Evolutionary conservation across 73 alveolate genomes (phyloP).

Genomic region (Tetrahymena elliotti): DNA sequence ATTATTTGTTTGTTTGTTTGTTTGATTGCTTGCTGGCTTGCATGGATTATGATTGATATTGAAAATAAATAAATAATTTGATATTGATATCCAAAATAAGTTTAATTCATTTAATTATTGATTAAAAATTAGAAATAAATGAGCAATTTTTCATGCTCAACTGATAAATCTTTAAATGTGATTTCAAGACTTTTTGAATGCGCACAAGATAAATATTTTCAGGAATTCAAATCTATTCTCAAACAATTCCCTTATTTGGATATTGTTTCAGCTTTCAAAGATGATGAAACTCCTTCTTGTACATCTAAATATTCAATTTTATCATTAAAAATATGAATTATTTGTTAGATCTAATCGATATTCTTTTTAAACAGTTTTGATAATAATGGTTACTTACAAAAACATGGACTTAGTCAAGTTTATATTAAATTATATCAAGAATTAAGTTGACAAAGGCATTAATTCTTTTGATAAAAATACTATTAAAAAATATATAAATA

Average conservation of each 20-base stretch:
- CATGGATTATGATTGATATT: not conserved
- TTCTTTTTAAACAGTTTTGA: not conserved
- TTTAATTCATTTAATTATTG: not conserved
- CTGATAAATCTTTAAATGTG: not conserved
- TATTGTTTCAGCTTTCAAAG: not conserved
- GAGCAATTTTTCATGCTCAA: not conserved
- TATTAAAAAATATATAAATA: not conserved
- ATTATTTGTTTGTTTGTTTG: too few relatives aligned
- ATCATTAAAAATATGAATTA: too few relatives aligned
- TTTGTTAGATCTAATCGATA: too few relatives aligned
- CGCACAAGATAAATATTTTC: not conserved
- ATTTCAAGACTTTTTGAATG: not conserved
- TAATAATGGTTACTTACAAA: not conserved
- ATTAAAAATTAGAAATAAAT: not conserved
- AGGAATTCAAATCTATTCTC: not conserved
- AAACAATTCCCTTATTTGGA: not conserved
- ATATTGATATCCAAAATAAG: not conserved
- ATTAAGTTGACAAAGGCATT: not conserved
- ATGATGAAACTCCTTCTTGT: not conserved
- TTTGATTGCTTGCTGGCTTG: too few relatives aligned
- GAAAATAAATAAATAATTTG: not conserved
- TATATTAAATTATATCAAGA: not conserved
- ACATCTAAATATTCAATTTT: not conserved
- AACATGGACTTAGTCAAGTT: not conserved
- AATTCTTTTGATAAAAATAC: not conserved